Percentiles rank a stretch among this genome's conserved stretches.
Evolutionary conservation across 805 yeast genomes (phyloP).

Genomic region (Blastobotrys peoriensis): DNA sequence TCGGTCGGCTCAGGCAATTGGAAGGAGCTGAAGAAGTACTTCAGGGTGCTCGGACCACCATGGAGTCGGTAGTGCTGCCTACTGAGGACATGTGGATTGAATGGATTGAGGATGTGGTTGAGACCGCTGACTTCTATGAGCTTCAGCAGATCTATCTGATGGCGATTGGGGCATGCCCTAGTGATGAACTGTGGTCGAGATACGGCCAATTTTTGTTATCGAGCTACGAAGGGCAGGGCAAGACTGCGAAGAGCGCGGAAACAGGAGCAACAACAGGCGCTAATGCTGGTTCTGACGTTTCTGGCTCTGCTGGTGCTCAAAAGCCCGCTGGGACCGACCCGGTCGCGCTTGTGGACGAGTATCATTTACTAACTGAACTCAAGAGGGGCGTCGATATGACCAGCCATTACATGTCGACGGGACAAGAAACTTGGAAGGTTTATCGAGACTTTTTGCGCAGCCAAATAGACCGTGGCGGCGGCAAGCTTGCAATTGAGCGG

Average conservation of each 20-base stretch:
- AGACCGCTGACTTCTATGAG: background rate
- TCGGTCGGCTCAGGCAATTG: background rate
- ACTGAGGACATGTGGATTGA: slow-evolving; percentile 7
- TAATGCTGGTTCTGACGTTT: too few species aligned
- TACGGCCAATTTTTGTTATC: background rate
- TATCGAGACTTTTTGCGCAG: slow-evolving; percentile 14
- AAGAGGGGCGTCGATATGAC: slow-evolving; percentile 18
- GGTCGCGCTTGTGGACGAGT: background rate
- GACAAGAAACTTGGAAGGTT: slow-evolving; percentile 19
- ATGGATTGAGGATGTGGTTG: slow-evolving; percentile 9
- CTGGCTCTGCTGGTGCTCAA: too few species aligned
- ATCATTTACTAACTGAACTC: background rate
- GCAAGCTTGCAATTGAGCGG: background rate
- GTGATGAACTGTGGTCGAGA: slow-evolving; percentile 7
- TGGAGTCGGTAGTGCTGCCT: background rate
- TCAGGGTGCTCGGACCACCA: slow-evolving; percentile 1
- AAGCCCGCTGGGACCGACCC: too few species aligned
- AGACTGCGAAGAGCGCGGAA: too few species aligned
- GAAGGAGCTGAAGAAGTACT: background rate
- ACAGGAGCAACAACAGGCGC: too few species aligned
- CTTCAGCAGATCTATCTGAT: background rate
- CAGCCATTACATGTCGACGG: slow-evolving; percentile 13
- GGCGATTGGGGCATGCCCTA: slow-evolving; percentile 9
- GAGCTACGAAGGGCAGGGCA: too few species aligned
- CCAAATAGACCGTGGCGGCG: background rate